phyloP scores from a whole-genome alignment of 2,329 filamentous ascomycete species.

The Calonectria montana region DNA sequence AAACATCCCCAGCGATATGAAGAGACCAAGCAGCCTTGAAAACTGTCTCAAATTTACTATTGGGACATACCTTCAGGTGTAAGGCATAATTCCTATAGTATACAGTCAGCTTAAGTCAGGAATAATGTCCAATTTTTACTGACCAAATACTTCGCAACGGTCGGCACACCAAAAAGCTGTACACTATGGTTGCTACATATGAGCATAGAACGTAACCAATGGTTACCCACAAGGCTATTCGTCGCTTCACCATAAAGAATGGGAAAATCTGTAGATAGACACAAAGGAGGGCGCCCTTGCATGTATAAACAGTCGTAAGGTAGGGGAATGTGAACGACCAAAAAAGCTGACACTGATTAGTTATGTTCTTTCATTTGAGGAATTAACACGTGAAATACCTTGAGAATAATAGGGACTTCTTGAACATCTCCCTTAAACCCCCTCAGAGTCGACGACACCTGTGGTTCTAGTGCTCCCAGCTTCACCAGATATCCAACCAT shows the following conservation, averaged over 20 bases:
- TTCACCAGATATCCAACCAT: neutral
- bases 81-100: neutral
- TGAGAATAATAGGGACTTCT: neutral
- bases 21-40: neutral
- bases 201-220: neutral
- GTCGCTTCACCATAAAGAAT: neutral
- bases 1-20: neutral
- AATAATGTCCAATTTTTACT: neutral
- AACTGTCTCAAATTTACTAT: neutral
- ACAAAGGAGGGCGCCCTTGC: neutral
- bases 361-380: neutral
- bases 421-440: neutral
- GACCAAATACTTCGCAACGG: neutral
- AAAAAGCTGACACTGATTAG: neutral
- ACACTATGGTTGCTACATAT: neutral
- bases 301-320: neutral
- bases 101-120: too few relatives aligned
- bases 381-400: neutral
- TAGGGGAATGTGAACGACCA: neutral
- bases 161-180: neutral
- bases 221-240: neutral
- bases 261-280: neutral
- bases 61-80: neutral
- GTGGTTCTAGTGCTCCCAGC: neutral
- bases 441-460: neutral